Evolutionary conservation across 148 eudicot genomes (phyloP).

Genomic region (Vaccinium myrtillus): DNA sequence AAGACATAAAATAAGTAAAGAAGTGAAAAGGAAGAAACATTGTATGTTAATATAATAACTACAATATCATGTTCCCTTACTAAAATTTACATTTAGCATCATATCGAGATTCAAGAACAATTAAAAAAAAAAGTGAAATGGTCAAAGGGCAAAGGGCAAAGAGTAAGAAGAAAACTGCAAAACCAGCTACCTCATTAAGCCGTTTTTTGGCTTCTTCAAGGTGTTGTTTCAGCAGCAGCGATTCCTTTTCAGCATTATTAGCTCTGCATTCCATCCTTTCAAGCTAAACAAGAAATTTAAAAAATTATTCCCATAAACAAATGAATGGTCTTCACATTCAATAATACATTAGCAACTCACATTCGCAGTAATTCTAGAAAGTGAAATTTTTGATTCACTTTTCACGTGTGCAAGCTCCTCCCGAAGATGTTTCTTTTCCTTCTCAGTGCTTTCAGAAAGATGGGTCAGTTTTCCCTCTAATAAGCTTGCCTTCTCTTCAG

Average conservation of each 20-base stretch:
- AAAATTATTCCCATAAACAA: slow-evolving; percentile 2
- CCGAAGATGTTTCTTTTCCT: slow-evolving; percentile 59
- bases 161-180: not conserved
- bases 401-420: slow-evolving; percentile 65
- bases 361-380: slow-evolving; percentile 69
- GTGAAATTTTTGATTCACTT: slow-evolving; percentile 67
- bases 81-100: not conserved
- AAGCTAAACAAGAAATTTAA: slow-evolving; percentile 44
- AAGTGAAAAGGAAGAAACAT: not conserved
- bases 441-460: slow-evolving; percentile 53
- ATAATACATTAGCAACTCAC: slow-evolving; percentile 48
- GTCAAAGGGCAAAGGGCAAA: not conserved
- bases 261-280: slow-evolving; percentile 81
- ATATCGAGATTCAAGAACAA: not conserved
- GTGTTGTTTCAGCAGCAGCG: slow-evolving; percentile 54
- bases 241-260: slow-evolving; percentile 70
- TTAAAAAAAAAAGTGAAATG: not conserved
- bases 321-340: not conserved
- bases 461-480: slow-evolving; percentile 59
- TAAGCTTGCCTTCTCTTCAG: slow-evolving; percentile 65
- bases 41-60: not conserved
- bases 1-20: not conserved
- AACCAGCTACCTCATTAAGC: slow-evolving; percentile 49
- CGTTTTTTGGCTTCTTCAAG: slow-evolving; percentile 53
- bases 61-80: not conserved